Evolutionary conservation across 371 early-diverging fungal species (phyloP), one percentile per base, ranked within the genome.

Genomic region (Mortierella polycephala): DNA sequence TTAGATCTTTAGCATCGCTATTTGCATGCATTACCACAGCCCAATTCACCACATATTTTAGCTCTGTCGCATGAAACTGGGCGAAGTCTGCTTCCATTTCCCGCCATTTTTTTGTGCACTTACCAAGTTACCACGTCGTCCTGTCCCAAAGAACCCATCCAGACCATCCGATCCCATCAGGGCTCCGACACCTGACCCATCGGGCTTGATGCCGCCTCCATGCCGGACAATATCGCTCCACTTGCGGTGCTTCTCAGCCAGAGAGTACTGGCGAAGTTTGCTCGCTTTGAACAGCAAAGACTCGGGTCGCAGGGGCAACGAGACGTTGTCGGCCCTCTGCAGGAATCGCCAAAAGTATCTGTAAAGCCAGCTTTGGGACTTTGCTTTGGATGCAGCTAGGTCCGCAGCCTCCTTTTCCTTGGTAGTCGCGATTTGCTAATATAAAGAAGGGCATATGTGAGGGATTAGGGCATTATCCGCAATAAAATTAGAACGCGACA

Each of bases 201-300:
- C 59, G 13, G 79, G 64, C 9, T 60, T 60, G 60, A 77, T 68
- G 37, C 79, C 79, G 16, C 79, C 79, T 8, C 79, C 79, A 65
- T 77, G 79, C 11, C 79, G 79, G 53, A 77, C 79, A 62, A 77
- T 77, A 57, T 77, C 79, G 21, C 79, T 77, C 79, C 79, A 77
- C 51, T 68, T 67, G 40, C 79, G 79, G 1, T 30, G 20, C 58
- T 68, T 77, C 42, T 77, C 79, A 7, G 72, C 79, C 51, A 77
- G 47, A 12, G 68, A 47, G 41, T 72, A 77, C 23, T 77, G 79
- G 46, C 79, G 55, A 47, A 77, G 56, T 54, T 77, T 71, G 50
- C 46, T 62, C 7, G 79, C 72, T 66, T 77, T 77, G 72, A 77
- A 77, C 3, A 68, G 64, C 50, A 77, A 58, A 6, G 79, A 77